A percentile compares a stretch with the other conserved stretches of the same genome.
Conservation (phyloP, 1,284 basidiomycete genomes). For the Sporisorium scitamineum region DNA sequence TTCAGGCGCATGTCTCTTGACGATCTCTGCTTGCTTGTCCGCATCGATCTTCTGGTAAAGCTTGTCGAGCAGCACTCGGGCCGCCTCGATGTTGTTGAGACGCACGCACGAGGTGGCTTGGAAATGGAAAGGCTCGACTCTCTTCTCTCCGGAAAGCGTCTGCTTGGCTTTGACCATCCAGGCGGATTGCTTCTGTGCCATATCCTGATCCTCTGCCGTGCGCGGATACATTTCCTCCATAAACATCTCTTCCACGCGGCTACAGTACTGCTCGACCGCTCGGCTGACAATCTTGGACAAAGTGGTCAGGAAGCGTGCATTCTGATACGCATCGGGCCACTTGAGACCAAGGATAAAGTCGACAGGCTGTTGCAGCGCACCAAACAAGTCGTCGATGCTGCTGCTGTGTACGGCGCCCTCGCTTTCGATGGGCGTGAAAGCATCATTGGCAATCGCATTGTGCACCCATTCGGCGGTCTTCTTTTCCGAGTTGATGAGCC, state of each 20-base stretch:
- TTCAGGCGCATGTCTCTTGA: slow-evolving; percentile 69
- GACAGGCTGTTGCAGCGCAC: slow-evolving; percentile 90
- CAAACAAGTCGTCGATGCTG: slow-evolving; percentile 95
- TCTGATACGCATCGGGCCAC: slow-evolving; percentile 90
- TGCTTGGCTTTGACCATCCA: slow-evolving; percentile 95
- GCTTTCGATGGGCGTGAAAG: slow-evolving; percentile 73
- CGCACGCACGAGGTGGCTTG: slow-evolving; percentile 89
- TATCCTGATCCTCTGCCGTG: slow-evolving; percentile 70
- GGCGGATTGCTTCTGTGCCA: slow-evolving; percentile 76
- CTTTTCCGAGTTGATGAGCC: slow-evolving; percentile 87
- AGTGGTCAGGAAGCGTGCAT: slow-evolving; percentile 88
- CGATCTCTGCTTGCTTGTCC: slow-evolving; percentile 82
- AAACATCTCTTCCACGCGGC: slow-evolving; percentile 87
- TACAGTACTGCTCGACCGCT: slow-evolving; percentile 91
- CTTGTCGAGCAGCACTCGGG: slow-evolving; percentile 87
- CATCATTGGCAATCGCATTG: slow-evolving; percentile 61
- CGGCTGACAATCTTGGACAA: slow-evolving; percentile 84
- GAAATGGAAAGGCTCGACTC: slow-evolving; percentile 93
- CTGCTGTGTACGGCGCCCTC: slow-evolving; percentile 88
- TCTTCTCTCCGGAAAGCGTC: slow-evolving; percentile 83
- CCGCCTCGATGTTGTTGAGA: slow-evolving; percentile 95
- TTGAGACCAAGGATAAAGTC: slow-evolving; percentile 87
- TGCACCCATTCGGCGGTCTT: slow-evolving; percentile 93
- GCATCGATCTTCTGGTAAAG: slow-evolving; percentile 92
- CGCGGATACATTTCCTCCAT: slow-evolving; percentile 93